Base-by-base conservation (phyloP, 2,329 filamentous ascomycete genomes). In the Cordyceps tenuipes region DNA sequence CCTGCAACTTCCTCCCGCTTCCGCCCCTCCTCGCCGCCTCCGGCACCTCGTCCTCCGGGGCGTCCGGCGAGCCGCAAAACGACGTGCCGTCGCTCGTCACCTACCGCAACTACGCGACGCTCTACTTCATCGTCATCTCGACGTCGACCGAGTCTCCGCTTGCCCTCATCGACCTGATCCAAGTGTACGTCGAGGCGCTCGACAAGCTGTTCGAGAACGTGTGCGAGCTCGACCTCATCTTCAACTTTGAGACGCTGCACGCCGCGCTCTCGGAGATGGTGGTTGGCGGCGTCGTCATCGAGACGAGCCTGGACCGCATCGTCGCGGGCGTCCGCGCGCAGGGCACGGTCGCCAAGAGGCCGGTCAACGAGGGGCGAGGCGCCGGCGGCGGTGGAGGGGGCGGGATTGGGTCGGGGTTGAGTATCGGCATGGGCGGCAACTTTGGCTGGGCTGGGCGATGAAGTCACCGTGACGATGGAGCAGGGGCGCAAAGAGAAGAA, bases 71-170 rank as follows among this genome's bases (percentile, higher is more conserved):
- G 34, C 34, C 34, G 60, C 84, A 89, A 75, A 92, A 91, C 71
- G 94, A 97, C 75, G 88, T 91, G 12, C 94, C 94, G 10, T 94
- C 91, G 6, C 89, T 97, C 62, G 91, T 99, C 50, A 97, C 94
- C 9, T 99, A 99, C 80, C 91, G 94, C 61, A 90, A 96, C 80
- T 99, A 97, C 71, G 94, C 94, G 10, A 99, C 94, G 0, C 88
- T 99, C 63, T 97, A 95, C 77, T 99, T 99, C 78, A 99, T 99
- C 74, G 81, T 99, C 72, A 99, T 99, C 69, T 94, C 89, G 41
- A 99, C 95, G 5, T 91, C 91, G 5, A 97, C 94, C 62, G 94
- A 99, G 75, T 96, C 91, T 1, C 94, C 94, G 0, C 87, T 99
- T 3, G 94, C 94, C 0, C 82, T 99, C 26, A 91, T 99, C 63